A percentile compares a stretch with the other conserved stretches of the same genome.
These are phyloP conservation scores for Catenaria anguillulae DNA, from an alignment of 371 early-diverging fungal genomes.

Conservation along the genomic window DNA sequence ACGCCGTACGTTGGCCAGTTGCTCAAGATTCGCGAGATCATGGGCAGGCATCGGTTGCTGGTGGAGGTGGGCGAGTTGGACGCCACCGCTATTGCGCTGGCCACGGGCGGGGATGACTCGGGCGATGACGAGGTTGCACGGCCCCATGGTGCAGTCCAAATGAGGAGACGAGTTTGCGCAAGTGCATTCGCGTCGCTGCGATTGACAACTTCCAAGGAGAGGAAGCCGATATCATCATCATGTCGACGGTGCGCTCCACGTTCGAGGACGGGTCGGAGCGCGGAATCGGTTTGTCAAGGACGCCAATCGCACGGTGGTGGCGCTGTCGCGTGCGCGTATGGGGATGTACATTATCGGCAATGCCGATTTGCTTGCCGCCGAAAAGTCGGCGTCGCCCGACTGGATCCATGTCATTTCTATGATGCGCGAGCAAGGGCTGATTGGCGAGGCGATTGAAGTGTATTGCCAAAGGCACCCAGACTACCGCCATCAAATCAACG, in stretches of 20 bases:
- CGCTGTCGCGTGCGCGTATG: constrained; percentile 26
- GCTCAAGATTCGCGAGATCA: constrained; percentile 21
- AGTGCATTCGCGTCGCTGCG: constrained; percentile 15
- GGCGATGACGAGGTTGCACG: constrained; percentile 7
- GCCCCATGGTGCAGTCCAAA: background rate
- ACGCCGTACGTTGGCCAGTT: constrained; percentile 39
- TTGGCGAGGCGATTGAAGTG: constrained; percentile 26
- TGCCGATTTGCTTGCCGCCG: constrained; percentile 17
- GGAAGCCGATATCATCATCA: constrained; percentile 23
- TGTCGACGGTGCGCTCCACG: constrained; percentile 11
- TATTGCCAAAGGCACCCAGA: constrained; percentile 28
- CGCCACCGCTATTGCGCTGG: constrained; percentile 15
- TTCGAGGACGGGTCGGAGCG: background rate
- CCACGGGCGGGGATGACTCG: constrained; percentile 8
- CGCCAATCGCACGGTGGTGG: constrained; percentile 29
- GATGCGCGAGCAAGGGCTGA: constrained; percentile 12
- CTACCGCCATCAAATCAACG: constrained; percentile 8
- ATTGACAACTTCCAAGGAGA: constrained; percentile 28
- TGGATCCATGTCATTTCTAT: constrained; percentile 22
- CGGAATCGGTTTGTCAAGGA: constrained; percentile 30
- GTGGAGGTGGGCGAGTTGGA: background rate
- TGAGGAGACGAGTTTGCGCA: background rate
- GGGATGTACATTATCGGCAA: constrained; percentile 43
- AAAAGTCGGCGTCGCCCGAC: constrained; percentile 18
- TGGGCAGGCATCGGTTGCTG: constrained; percentile 8